phyloP scores from a whole-genome alignment of 1,284 basidiomycete genomes.

The Afroboletus lepidellus region DNA sequence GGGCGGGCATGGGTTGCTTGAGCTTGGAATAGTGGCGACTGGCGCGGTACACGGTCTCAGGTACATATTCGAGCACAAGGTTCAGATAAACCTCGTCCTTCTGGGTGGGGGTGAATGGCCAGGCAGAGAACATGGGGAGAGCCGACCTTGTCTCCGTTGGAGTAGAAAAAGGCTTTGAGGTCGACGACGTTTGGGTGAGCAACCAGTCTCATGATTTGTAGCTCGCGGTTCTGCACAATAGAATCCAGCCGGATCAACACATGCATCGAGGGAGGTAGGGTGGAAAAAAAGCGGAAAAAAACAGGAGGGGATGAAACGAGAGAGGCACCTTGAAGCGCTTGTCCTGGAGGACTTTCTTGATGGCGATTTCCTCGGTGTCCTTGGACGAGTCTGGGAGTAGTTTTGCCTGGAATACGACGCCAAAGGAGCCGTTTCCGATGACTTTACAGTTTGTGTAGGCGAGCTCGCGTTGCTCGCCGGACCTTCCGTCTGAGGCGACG shows the following conservation, averaged over 20 bases:
- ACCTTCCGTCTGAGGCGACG: constrained; percentile 92
- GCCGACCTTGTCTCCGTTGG: constrained; percentile 95
- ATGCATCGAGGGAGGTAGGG: background rate
- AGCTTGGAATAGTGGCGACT: constrained; percentile 99
- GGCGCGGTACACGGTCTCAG: constrained; percentile 98
- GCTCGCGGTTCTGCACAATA: constrained; percentile 85
- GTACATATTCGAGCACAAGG: constrained; percentile 98
- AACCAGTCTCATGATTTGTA: constrained; percentile 99
- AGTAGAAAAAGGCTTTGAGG: constrained; percentile 98
- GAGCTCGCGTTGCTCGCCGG: constrained; percentile 85
- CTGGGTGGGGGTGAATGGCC: constrained; percentile 39
- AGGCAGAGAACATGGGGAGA: constrained; percentile 10
- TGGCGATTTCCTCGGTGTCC: constrained; percentile 87
- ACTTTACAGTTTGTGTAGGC: constrained; percentile 98
- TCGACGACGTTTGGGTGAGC: constrained; percentile 98
- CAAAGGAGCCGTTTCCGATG: constrained; percentile 97
- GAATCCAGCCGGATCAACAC: constrained; percentile 6
- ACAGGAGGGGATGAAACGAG: constrained; percentile 14
- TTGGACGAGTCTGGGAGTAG: constrained; percentile 60
- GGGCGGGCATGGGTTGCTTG: constrained; percentile 99
- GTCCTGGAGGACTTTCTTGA: constrained; percentile 99
- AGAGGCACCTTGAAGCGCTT: constrained; percentile 96
- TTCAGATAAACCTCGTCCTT: constrained; percentile 99
- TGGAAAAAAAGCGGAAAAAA: background rate
- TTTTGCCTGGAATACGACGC: constrained; percentile 93